Conservation (phyloP, 73 alveolate genomes). For the Paramecium octaurelia region DNA sequence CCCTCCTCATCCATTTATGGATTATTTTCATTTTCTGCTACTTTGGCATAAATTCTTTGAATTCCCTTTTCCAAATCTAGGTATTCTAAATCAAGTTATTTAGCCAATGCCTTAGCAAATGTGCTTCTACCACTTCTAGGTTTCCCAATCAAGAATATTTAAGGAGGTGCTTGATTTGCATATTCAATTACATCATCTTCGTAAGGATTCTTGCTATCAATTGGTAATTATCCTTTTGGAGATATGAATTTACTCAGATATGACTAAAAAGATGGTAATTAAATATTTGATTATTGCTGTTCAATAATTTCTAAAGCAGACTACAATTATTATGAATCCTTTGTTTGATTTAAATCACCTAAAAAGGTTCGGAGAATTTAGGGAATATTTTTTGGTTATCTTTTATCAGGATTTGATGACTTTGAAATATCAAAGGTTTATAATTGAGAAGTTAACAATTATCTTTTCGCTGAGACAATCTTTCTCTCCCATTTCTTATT, state of each 20-base stretch:
- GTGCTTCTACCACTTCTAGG: constrained; percentile 92
- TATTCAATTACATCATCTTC: constrained; percentile 75
- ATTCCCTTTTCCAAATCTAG: constrained; percentile 81
- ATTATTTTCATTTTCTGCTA: constrained; percentile 73
- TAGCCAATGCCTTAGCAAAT: constrained; percentile 77
- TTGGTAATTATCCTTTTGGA: constrained; percentile 39
- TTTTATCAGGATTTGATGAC: constrained; percentile 45
- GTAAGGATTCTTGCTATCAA: constrained; percentile 48
- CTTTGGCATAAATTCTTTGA: constrained; percentile 73
- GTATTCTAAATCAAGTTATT: constrained; percentile 84
- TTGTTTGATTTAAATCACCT: constrained; percentile 3
- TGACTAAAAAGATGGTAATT: background rate
- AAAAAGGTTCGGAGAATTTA: constrained; percentile 24
- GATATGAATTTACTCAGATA: constrained; percentile 46
- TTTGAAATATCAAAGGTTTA: constrained; percentile 22
- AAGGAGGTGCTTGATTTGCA: constrained; percentile 85
- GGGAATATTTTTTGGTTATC: background rate
- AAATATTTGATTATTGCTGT: background rate
- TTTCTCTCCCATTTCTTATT: constrained; percentile 51
- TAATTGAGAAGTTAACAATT: constrained; percentile 4
- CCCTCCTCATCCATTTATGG: constrained; percentile 78
- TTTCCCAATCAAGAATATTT: constrained; percentile 87
- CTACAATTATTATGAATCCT: background rate
- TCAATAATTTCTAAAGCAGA: background rate
- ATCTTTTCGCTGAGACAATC: background rate